Evolutionary conservation across 2,329 filamentous ascomycete genomes (phyloP).

Genomic region (Hirsutella thompsonii): DNA sequence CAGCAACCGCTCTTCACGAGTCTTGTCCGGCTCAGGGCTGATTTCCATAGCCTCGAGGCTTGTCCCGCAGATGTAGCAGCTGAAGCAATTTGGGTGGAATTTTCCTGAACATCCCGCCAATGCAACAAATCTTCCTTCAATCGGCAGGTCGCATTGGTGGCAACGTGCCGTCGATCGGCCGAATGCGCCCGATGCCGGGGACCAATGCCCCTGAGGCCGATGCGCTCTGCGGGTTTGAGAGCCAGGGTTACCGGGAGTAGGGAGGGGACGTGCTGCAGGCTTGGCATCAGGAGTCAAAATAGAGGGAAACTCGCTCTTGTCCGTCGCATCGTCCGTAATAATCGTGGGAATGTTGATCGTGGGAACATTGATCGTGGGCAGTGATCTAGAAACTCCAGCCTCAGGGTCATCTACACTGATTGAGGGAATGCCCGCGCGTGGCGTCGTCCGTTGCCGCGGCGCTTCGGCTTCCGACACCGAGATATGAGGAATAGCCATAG

Average conservation of each 20-base stretch:
- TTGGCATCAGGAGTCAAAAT: conserved; percentile 34
- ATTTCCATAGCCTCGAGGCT: conserved; percentile 91
- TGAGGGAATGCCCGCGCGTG: conserved; percentile 18
- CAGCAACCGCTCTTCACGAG: conserved; percentile 57
- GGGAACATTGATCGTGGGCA: conserved; percentile 32
- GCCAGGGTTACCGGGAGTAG: conserved; percentile 27
- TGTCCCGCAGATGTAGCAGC: conserved; percentile 77
- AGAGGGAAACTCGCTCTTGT: conserved; percentile 25
- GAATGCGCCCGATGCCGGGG: conserved; percentile 33
- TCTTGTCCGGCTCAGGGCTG: conserved; percentile 73
- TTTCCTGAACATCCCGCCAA: conserved; percentile 59
- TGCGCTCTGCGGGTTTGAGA: conserved; percentile 22
- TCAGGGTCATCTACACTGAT: conserved; percentile 20
- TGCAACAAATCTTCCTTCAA: conserved; percentile 81
- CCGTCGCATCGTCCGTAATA: conserved; percentile 21
- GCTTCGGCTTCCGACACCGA: conserved; percentile 35
- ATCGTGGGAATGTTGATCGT: conserved; percentile 37
- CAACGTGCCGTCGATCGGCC: conserved; percentile 58
- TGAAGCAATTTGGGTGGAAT: conserved; percentile 90
- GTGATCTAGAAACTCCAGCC: conserved; percentile 8
- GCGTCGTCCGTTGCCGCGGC: conserved; percentile 15
- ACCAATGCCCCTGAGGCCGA: conserved; percentile 43
- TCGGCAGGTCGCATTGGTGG: conserved; percentile 70
- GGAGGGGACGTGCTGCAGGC: conserved; percentile 22
- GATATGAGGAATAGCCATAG: conserved; percentile 39